Evolutionary conservation across 2,329 filamentous ascomycete genomes (phyloP).

Genomic region (Diaporthe nobilis): DNA sequence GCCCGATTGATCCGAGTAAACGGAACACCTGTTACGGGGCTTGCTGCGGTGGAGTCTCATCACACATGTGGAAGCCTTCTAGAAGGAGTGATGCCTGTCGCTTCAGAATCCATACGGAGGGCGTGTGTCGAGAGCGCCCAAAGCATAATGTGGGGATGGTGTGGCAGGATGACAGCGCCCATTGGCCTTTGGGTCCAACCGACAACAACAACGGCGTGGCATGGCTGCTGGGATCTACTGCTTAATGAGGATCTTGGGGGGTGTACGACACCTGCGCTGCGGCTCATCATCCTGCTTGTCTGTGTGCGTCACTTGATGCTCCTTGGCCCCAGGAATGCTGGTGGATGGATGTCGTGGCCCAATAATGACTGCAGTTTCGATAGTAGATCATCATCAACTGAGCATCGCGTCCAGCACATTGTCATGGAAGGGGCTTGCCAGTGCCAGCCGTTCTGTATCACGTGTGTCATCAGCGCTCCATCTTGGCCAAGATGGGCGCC

Average conservation of each 20-base stretch:
- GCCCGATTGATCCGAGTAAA: constrained; percentile 38
- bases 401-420: constrained; percentile 25
- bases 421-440: constrained; percentile 16
- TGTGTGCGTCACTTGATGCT: constrained; percentile 35
- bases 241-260: constrained; percentile 14
- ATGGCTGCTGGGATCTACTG: constrained; percentile 29
- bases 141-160: constrained; percentile 30
- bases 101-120: constrained; percentile 27
- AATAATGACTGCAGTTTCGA: constrained; percentile 39
- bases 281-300: constrained; percentile 22
- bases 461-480: constrained; percentile 37
- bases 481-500: constrained; percentile 19
- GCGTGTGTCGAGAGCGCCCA: constrained; percentile 33
- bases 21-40: constrained; percentile 35
- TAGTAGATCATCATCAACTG: constrained; percentile 31
- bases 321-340: constrained; percentile 15
- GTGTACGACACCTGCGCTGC: constrained; percentile 9
- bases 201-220: constrained; percentile 15
- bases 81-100: constrained; percentile 40
- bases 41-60: constrained; percentile 38
- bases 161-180: constrained; percentile 11
- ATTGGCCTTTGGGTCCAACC: constrained; percentile 9
- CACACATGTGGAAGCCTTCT: constrained; percentile 40
- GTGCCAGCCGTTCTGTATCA: constrained; percentile 28
- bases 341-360: constrained; percentile 38